These are phyloP conservation scores for Plasmopara muralis DNA, from an alignment of 352 stramenopile species.

Conservation along the genomic window DNA sequence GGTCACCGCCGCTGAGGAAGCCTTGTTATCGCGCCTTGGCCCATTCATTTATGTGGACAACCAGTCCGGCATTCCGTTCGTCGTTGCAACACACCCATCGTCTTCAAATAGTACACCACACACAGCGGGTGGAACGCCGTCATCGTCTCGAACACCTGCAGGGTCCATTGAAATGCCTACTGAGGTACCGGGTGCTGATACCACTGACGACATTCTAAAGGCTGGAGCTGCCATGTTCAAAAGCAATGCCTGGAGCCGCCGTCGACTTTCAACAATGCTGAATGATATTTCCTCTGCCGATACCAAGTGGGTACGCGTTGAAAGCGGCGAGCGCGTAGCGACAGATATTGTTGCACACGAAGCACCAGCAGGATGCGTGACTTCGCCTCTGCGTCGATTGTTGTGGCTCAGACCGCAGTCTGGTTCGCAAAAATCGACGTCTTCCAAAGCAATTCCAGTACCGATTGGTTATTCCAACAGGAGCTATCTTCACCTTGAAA, in stretches of 20 bases:
- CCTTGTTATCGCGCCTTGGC: slow-evolving; percentile 44
- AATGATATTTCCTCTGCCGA: slow-evolving; percentile 68
- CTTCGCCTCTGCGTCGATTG: slow-evolving; percentile 60
- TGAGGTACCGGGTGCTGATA: slow-evolving; percentile 35
- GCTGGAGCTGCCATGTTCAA: slow-evolving; percentile 42
- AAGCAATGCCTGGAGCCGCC: slow-evolving; percentile 47
- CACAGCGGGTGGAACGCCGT: slow-evolving; percentile 13
- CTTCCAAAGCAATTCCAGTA: slow-evolving; percentile 73
- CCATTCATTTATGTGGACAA: slow-evolving; percentile 86
- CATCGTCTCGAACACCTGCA: slow-evolving; percentile 25
- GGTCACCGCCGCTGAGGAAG: slow-evolving; percentile 34
- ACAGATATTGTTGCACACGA: slow-evolving; percentile 81
- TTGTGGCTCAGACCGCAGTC: slow-evolving; percentile 77
- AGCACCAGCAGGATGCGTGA: slow-evolving; percentile 73
- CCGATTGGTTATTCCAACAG: slow-evolving; percentile 83
- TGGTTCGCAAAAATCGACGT: slow-evolving; percentile 22
- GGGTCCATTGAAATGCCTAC: slow-evolving; percentile 50
- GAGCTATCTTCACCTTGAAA: slow-evolving; percentile 79
- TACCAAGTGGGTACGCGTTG: slow-evolving; percentile 60
- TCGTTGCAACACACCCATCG: slow-evolving; percentile 57
- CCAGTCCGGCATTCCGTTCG: slow-evolving; percentile 75
- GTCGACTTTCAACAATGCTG: slow-evolving; percentile 62
- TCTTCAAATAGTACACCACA: slow-evolving; percentile 12
- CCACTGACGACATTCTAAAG: slow-evolving; percentile 40
- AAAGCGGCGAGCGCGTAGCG: slow-evolving; percentile 54